Evolutionary conservation across 2,329 filamentous ascomycete species (phyloP), one percentile per base, ranked within the genome.

Genomic region (Gremmenia infestans): DNA sequence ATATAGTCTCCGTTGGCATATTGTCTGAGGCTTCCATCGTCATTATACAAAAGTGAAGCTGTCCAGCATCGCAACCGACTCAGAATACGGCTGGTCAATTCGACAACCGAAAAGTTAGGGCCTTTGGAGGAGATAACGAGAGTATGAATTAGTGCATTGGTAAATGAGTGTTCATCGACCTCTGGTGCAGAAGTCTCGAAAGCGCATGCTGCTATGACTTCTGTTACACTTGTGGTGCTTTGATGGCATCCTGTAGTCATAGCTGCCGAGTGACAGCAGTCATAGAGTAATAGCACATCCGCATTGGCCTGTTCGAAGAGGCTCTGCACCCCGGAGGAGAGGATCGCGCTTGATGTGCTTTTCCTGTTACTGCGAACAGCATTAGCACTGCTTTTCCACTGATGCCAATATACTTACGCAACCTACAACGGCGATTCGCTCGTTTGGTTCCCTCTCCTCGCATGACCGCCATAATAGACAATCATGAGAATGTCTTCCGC

Each of bases 401-500:
- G 7, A 15, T 19, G 22, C 14, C 3, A 8, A 4, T 35, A 6
- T 50, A 52, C 54, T 28, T 48, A 60, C 57, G 57, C 57, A 45
- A 39, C 52, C 57, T 54, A 60, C 2, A 55, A 2, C 4, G 57
- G 50, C 2, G 36, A 36, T 15, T 40, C 50, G 25, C 52, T 60
- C 7, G 52, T 50, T 6, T 55, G 48, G 25, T 19, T 19, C 12
- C 28, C 43, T 22, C 32, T 46, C n/a, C 45, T 46, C 5, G 54
- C 56, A 56, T 61, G 59, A 2, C 59, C 54, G 14, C 46, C 54
- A 53, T 59, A 56, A 48, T 56, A 61, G 0, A 61, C 17, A 35
- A 61, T 56, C 5, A 59, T 12, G 11, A 59, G 40, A 3, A 50
- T 54, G 4, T 57, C 50, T 6, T 50, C 14, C 8, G 40, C 48